phyloP scores from a whole-genome alignment of 768 basidiomycete species.

The Saitozyma podzolica region DNA sequence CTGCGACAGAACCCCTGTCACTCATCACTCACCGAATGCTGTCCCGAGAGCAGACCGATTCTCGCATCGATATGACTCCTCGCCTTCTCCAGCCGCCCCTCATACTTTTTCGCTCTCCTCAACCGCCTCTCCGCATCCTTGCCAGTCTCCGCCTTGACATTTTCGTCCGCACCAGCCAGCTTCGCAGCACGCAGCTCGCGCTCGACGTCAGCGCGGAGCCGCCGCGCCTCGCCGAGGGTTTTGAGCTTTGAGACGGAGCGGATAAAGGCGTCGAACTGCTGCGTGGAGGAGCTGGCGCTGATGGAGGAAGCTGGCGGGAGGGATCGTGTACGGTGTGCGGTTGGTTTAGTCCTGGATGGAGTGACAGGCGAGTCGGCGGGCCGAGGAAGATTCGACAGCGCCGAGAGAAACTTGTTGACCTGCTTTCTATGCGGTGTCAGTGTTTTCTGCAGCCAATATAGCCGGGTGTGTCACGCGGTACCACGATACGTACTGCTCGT shows the following conservation, averaged over 20 bases:
- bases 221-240: conserved; percentile 81
- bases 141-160: conserved; percentile 58
- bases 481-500: conserved; percentile 62
- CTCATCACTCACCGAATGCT: not conserved
- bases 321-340: conserved; percentile 1
- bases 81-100: conserved; percentile 84
- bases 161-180: conserved; percentile 41
- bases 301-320: conserved; percentile 19
- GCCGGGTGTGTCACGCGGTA: not conserved
- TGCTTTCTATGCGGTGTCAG: conserved; percentile 34
- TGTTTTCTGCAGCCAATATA: not conserved
- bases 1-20: too few relatives aligned
- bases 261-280: conserved; percentile 88
- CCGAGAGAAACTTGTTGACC: conserved; percentile 44
- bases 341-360: conserved; percentile 5
- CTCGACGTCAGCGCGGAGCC: conserved; percentile 86
- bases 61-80: conserved; percentile 83
- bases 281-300: conserved; percentile 50
- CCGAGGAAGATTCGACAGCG: conserved; percentile 28
- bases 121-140: conserved; percentile 84
- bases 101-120: conserved; percentile 78
- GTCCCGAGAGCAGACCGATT: conserved; percentile 73
- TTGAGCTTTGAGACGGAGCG: conserved; percentile 77
- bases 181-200: conserved; percentile 86
- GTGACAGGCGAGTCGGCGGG: conserved; percentile 12